phyloP scores from a whole-genome alignment of 495 filamentous ascomycete genomes.

The Symbiotaphrina buchneri region DNA sequence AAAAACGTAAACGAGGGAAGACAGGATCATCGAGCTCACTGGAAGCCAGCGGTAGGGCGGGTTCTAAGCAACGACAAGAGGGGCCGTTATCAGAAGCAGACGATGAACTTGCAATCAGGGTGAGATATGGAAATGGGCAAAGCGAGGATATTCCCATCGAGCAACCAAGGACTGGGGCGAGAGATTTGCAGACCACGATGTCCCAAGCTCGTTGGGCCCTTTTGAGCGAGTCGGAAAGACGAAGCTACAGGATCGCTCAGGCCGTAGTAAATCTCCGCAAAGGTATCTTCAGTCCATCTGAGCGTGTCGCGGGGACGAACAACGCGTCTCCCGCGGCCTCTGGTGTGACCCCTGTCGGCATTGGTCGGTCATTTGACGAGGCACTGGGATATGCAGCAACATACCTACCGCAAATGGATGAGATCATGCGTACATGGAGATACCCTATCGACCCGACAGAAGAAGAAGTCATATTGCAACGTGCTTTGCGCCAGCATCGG shows the following conservation, averaged over 20 bases:
- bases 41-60: conserved; percentile 16
- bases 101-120: conserved; percentile 21
- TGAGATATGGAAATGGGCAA: conserved; percentile 41
- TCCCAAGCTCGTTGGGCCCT: conserved; percentile 20
- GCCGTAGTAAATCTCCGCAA: conserved; percentile 31
- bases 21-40: conserved; percentile 19
- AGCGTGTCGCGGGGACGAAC: not conserved
- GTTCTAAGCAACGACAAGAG: conserved; percentile 19
- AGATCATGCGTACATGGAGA: conserved; percentile 28
- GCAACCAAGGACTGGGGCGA: conserved; percentile 11
- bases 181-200: conserved; percentile 11
- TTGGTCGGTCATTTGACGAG: conserved; percentile 20
- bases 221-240: conserved; percentile 24
- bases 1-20: conserved; percentile 35
- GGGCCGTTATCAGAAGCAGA: conserved; percentile 11
- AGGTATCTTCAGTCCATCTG: conserved; percentile 25
- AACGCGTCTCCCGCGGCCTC: too few species aligned
- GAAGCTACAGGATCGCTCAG: conserved; percentile 30
- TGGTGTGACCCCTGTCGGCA: too few species aligned
- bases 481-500: conserved; percentile 31
- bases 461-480: conserved; percentile 28
- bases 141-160: conserved; percentile 26
- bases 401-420: conserved; percentile 29
- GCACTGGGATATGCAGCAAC: conserved; percentile 24
- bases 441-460: conserved; percentile 33